A percentile compares a stretch with the other conserved stretches of the same genome.
Evolutionary conservation across 164 flowering plant genomes (phyloP).

Genomic region (Macadamia integrifolia): DNA sequence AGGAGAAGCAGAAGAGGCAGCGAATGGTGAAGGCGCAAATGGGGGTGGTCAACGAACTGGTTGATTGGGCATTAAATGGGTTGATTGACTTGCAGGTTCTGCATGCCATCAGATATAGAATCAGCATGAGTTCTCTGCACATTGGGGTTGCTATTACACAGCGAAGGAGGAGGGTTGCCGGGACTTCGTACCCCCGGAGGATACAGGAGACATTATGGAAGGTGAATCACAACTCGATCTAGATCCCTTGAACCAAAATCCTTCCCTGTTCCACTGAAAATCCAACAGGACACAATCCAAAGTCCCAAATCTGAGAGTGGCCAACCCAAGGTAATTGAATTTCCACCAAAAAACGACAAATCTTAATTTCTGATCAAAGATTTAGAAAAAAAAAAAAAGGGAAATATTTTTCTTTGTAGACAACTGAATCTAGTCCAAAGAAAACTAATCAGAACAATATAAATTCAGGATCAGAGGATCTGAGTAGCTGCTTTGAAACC

Average conservation of each 20-base stretch:
- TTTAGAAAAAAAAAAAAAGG: no score
- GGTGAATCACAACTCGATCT: slow-evolving; percentile 7
- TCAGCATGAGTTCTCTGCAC: slow-evolving; percentile 28
- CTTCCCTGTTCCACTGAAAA: slow-evolving; percentile 8
- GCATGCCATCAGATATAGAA: slow-evolving; percentile 52
- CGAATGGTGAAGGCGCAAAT: slow-evolving; percentile 29
- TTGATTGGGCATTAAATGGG: slow-evolving; percentile 32
- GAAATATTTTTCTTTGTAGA: not conserved
- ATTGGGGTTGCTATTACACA: slow-evolving; percentile 51
- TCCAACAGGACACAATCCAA: not conserved
- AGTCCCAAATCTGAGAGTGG: not conserved
- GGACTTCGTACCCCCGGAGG: slow-evolving; percentile 66
- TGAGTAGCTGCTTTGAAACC: no score
- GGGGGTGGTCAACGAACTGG: slow-evolving; percentile 47
- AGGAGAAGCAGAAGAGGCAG: slow-evolving; percentile 16
- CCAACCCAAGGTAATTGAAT: not conserved
- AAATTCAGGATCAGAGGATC: not conserved
- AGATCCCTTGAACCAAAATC: slow-evolving; percentile 7
- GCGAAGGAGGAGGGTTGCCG: slow-evolving; percentile 27
- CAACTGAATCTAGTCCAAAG: not conserved
- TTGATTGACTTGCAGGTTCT: slow-evolving; percentile 54
- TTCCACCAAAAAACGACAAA: not conserved
- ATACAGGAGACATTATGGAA: slow-evolving; percentile 60
- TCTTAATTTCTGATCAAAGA: no score
- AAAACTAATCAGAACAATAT: not conserved